phyloP scores from a whole-genome alignment of 805 yeast species.

The Priceomyces haplophilus region DNA sequence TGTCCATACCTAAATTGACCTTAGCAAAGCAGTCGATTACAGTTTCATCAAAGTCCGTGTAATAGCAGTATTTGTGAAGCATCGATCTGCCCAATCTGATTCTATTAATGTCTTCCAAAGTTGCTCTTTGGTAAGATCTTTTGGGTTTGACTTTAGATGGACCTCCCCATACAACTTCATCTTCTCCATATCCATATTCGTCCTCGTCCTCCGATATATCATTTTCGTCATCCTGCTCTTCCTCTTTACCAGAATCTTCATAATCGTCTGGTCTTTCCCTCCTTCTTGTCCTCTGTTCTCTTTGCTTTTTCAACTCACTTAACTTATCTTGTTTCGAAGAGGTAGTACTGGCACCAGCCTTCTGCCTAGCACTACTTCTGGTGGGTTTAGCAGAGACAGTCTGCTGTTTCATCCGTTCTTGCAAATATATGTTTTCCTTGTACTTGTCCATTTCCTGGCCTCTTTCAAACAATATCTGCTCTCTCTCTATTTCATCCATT shows the following conservation, averaged over 20 bases:
- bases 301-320: conserved; percentile 70
- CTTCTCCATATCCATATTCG: conserved; percentile 29
- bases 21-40: conserved; percentile 77
- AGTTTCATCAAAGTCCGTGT: conserved; percentile 73
- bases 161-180: conserved; percentile 37
- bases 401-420: conserved; percentile 70
- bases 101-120: conserved; percentile 64
- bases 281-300: conserved; percentile 58
- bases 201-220: conserved; percentile 40
- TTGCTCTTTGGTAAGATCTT: conserved; percentile 41
- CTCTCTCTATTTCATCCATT: conserved; percentile 91
- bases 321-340: conserved; percentile 52
- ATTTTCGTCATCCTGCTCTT: conserved; percentile 45
- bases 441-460: conserved; percentile 86
- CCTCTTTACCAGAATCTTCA: conserved; percentile 39
- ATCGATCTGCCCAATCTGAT: conserved; percentile 75
- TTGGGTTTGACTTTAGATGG: conserved; percentile 17
- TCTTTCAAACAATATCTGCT: conserved; percentile 86
- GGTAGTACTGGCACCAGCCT: conserved; percentile 24
- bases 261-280: conserved; percentile 32
- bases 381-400: conserved; percentile 25
- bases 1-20: conserved; percentile 74
- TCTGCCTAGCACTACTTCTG: conserved; percentile 38
- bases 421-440: conserved; percentile 79
- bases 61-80: conserved; percentile 71